Evolutionary conservation across 2,329 filamentous ascomycete species (phyloP), one percentile per base, ranked within the genome.

Genomic region (Paracoccidioides lutzii): DNA sequence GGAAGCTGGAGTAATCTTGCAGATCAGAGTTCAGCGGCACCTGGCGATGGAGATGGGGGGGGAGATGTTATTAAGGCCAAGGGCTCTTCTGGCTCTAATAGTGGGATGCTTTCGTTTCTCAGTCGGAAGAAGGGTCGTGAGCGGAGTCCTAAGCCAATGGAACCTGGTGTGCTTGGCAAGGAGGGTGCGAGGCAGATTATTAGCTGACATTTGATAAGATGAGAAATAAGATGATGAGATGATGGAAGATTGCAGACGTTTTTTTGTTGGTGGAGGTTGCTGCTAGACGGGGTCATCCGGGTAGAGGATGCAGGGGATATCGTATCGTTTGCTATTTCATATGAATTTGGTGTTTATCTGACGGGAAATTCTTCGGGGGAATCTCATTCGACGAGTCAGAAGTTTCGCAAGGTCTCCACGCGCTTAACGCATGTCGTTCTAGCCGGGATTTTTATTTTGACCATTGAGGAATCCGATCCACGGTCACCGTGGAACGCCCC

Each of bases 1-100:
- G 88, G 89, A 58, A 91, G 87, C 69, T 97, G 90, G 91, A 90
- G 87, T 49, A 88, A 95, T 59, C 80, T 96, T 68, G 88, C 89
- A 51, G 85, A 90, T 58, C 87, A 90, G 64, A 90, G 89, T 64
- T 81, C 85, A 52, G 90, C 85, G 3, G 75, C 91, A 42, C 81
- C 83, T 1, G 78, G 81, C 0, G 84, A 89, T 66, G 84, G 84
- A 3, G 75, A 77, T 15, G 69, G 70, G 51, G 61, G 61, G 55
- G 52, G 55, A 49, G 63, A 64, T 15, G 60, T 61, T 10, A 61
- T 61, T 52, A 72, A 72, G 65, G 57, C 76, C 73, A 61, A 85
- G 78, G 68, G 69, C 65, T 75, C 79, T 79, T 61, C 81, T 83
- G n/a, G 62, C 40, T 61, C 65, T n/a, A 72, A 70, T 53, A 83